Evolutionary conservation across 2,329 filamentous ascomycete genomes (phyloP).

Genomic region (Colletotrichum spinosum): DNA sequence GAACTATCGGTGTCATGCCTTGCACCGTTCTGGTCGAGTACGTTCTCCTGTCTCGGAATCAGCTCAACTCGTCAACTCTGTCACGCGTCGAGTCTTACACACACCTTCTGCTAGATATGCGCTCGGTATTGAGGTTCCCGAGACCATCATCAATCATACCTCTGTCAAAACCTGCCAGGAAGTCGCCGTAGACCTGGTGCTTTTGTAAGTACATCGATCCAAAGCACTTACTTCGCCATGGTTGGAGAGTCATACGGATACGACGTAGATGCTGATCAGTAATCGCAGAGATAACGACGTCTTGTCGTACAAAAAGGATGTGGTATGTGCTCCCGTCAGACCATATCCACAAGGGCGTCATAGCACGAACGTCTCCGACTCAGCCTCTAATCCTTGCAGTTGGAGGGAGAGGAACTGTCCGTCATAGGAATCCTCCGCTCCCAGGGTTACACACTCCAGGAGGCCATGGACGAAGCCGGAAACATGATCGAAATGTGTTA

Average conservation of each 20-base stretch:
- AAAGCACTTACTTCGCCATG: too few species aligned
- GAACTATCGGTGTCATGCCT: slow-evolving; percentile 8
- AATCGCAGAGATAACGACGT: not conserved
- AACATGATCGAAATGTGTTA: slow-evolving; percentile 1
- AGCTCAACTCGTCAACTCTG: too few species aligned
- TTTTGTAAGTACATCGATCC: not conserved
- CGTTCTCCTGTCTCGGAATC: not conserved
- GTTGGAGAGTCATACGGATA: too few species aligned
- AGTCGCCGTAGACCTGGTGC: slow-evolving; percentile 5
- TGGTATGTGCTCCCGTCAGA: not conserved
- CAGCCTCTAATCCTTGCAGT: not conserved
- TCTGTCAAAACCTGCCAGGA: slow-evolving; percentile 1
- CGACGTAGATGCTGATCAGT: not conserved
- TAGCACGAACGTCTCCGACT: too few species aligned
- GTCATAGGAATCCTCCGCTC: slow-evolving; percentile 5
- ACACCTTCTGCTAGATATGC: not conserved
- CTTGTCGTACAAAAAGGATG: slow-evolving; percentile 8
- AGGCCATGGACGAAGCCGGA: slow-evolving; percentile 2
- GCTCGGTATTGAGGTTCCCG: not conserved
- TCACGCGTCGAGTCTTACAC: too few species aligned
- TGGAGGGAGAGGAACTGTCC: slow-evolving; percentile 3
- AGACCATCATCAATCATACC: not conserved
- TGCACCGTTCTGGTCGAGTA: slow-evolving; percentile 9
- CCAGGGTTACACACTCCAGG: not conserved
- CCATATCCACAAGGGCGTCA: too few species aligned